Percentiles rank a stretch among this genome's conserved stretches.
Conservation (phyloP, 176 grass and related monocot species). For the Poa annua region DNA sequence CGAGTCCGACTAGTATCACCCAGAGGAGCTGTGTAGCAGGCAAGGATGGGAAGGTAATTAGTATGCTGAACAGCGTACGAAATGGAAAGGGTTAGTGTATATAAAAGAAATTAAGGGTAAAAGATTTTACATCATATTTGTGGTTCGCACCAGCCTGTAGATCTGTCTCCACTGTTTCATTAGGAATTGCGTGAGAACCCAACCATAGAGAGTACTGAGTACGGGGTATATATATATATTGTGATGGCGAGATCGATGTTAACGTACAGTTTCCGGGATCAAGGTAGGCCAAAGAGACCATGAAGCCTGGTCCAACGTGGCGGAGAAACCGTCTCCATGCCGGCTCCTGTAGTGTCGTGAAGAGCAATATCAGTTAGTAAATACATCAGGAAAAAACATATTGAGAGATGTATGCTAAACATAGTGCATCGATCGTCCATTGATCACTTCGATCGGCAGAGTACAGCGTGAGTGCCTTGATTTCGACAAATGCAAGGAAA, state of each 20-base stretch:
- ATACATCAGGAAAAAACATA: neutral
- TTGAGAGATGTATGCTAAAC: neutral
- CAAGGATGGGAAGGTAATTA: neutral
- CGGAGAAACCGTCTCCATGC: conserved; percentile 68
- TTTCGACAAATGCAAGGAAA: neutral
- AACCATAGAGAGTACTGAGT: too few species aligned
- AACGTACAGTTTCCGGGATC: conserved; percentile 78
- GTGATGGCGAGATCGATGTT: too few species aligned
- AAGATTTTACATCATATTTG: conserved; percentile 67
- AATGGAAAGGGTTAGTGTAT: neutral
- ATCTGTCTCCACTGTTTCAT: conserved; percentile 74
- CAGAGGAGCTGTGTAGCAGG: conserved; percentile 64
- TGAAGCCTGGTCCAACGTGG: conserved; percentile 84
- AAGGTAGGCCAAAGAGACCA: conserved; percentile 83
- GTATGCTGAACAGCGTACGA: neutral
- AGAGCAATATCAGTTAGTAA: neutral
- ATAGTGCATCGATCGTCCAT: neutral
- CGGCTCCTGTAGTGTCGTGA: conserved; percentile 45
- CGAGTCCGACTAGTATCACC: conserved; percentile 72
- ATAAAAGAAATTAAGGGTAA: neutral
- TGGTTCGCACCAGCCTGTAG: conserved; percentile 87
- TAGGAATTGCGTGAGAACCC: neutral
- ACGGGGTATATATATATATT: too few species aligned
- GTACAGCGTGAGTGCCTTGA: neutral
- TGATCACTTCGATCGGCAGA: neutral